These are phyloP conservation scores for Kodamaea sagamina DNA, from an alignment of 805 yeast genomes.

Conservation along the genomic window DNA sequence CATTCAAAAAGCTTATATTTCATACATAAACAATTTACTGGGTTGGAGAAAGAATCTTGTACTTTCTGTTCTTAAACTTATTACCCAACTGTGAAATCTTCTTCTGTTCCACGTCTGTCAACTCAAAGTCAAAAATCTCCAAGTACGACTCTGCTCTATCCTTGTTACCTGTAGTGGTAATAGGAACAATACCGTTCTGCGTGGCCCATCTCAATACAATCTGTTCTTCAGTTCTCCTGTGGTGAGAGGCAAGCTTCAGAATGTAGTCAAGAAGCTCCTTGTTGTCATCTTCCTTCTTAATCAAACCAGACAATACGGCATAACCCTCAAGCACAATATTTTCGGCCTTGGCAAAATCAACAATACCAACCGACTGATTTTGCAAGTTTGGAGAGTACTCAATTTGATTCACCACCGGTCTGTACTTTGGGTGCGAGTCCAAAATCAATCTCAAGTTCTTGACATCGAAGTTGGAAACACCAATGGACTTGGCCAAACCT, in stretches of 20 bases:
- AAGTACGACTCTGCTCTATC: constrained; percentile 65
- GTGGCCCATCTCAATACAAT: constrained; percentile 82
- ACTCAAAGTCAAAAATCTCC: constrained; percentile 54
- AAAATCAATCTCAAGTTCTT: constrained; percentile 66
- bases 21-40: too few species aligned
- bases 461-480: constrained; percentile 78
- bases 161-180: constrained; percentile 76
- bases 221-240: constrained; percentile 61
- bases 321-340: constrained; percentile 62
- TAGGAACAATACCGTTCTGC: constrained; percentile 71
- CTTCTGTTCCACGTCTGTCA: constrained; percentile 63
- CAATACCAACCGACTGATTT: constrained; percentile 67
- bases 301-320: constrained; percentile 82
- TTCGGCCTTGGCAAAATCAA: constrained; percentile 67
- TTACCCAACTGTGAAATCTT: constrained; percentile 61
- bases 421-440: constrained; percentile 60
- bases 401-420: constrained; percentile 79
- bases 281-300: constrained; percentile 52
- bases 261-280: constrained; percentile 55
- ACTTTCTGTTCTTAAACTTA: too few species aligned
- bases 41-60: too few species aligned
- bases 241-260: constrained; percentile 53
- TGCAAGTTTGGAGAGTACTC: constrained; percentile 92
- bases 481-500: constrained; percentile 74
- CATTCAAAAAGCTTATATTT: too few species aligned